Evolutionary conservation across 345 rosid species (phyloP).

Genomic region (Murraya koenigii): DNA sequence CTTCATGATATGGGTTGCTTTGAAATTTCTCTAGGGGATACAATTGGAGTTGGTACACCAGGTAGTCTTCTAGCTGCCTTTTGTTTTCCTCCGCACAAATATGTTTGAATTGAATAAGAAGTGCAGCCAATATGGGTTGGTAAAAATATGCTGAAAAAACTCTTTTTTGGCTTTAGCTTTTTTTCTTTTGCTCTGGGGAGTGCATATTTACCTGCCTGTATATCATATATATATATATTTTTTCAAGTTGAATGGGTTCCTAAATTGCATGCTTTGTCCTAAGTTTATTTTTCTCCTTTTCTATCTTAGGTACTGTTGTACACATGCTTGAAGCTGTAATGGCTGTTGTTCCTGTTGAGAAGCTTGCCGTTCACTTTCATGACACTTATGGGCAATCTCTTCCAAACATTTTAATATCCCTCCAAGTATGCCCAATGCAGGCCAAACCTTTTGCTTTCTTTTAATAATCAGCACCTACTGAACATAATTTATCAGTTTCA

Average conservation of each 20-base stretch:
- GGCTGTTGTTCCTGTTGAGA: conserved; percentile 62
- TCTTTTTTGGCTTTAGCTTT: not conserved
- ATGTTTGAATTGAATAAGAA: not conserved
- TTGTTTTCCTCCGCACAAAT: not conserved
- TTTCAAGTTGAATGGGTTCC: not conserved
- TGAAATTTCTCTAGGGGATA: conserved; percentile 88
- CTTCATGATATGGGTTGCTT: conserved; percentile 93
- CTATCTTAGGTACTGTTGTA: conserved; percentile 52
- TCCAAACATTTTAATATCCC: conserved; percentile 63
- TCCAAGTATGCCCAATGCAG: conserved; percentile 46
- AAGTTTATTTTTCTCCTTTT: not conserved
- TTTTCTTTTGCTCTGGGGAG: not conserved
- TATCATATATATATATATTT: not conserved
- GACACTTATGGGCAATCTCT: conserved; percentile 88
- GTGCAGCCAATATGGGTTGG: not conserved
- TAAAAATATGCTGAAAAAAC: not conserved
- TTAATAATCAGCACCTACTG: not conserved
- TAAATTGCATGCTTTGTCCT: not conserved
- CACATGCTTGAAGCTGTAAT: conserved; percentile 74
- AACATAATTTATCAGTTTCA: not conserved
- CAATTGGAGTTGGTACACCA: conserved; percentile 90
- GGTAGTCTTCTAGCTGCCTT: conserved; percentile 44
- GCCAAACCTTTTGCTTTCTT: not conserved
- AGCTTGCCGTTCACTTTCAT: conserved; percentile 77
- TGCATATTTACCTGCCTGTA: not conserved